phyloP scores from a whole-genome alignment of 179 eudicot genomes.

The Pouteria campechiana region DNA sequence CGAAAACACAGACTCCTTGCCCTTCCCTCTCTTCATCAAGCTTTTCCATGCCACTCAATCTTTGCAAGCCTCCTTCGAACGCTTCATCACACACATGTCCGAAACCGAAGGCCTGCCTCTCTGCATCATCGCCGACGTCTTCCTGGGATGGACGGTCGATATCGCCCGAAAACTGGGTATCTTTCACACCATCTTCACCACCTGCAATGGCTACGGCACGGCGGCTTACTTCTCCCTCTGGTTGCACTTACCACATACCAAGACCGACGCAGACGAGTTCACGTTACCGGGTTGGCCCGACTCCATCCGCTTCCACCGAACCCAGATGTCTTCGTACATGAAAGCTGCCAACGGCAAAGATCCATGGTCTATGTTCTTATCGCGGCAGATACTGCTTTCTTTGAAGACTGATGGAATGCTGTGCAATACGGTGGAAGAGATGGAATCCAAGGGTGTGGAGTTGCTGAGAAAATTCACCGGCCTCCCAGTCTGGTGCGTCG shows the following conservation, averaged over 20 bases:
- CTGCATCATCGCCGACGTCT: conserved; percentile 43
- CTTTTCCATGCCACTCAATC: conserved; percentile 16
- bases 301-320: conserved; percentile 18
- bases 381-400: conserved; percentile 28
- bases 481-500: conserved; percentile 55
- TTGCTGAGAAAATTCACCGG: conserved; percentile 26
- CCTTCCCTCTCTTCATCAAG: conserved; percentile 15
- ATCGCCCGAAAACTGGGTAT: conserved; percentile 24
- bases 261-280: conserved; percentile 33
- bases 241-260: conserved; percentile 19
- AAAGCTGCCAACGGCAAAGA: conserved; percentile 56
- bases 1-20: conserved; percentile 41
- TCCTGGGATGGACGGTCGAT: conserved; percentile 45
- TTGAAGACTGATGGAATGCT: conserved; percentile 38
- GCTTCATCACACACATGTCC: conserved; percentile 11
- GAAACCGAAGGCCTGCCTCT: conserved; percentile 12
- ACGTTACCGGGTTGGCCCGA: conserved; percentile 55
- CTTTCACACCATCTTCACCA: conserved; percentile 19
- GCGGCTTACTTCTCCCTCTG: conserved; percentile 30
- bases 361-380: conserved; percentile 55
- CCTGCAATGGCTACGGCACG: conserved; percentile 22
- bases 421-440: conserved; percentile 58
- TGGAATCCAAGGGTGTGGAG: conserved; percentile 59
- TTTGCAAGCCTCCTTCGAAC: conserved; percentile 18
- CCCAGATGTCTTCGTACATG: conserved; percentile 39